Evolutionary conservation across 176 grass and related monocot genomes (phyloP), one percentile per base, ranked within the genome.

Genomic region (Panicum miliaceum): DNA sequence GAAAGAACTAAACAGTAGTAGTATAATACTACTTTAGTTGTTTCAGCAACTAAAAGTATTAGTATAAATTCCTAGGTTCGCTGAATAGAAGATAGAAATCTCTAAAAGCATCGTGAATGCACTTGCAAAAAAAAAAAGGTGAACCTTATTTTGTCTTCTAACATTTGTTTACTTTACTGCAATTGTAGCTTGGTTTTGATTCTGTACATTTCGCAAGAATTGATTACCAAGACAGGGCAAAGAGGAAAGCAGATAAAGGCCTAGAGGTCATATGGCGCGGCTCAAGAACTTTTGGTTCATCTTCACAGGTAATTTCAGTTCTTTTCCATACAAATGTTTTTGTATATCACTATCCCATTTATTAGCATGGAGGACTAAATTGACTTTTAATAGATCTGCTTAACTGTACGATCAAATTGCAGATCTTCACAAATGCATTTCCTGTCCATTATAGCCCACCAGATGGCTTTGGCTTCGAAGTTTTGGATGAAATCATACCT

Each of bases 401-500:
- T 54, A 83, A 78, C 46, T 76, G 26, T 48, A 54, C 84, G 35
- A 41, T 70, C 71, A 53, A 84, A 88, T 56, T 89, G 56, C 87
- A 97, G 95, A 94, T 97, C 75, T 97, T 97, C 77, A 88, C 95
- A 50, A 92, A 94, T 90, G 83, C 92, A 48, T 97, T 97, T 77
- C 95, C 95, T 75, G 90, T 97, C 67, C 95, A 97, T 80, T 97
- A 97, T 85, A 90, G 90, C 62, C 84, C 95, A 91, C 95, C 95
- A 64, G n/a, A 70, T 57, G 95, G 95, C 29, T 97, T 97, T 84
- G 6, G 90, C 60, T 97, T 97, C 23, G 95, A 97, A 81, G 74
- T 97, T 68, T 78, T 85, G 60, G 84, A 53, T 84, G 81, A 90
- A 14, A 58, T 86, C 6, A 50, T 87, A 87, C 95, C 95, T 32